These are phyloP conservation scores for Oryza longistaminata DNA, from an alignment of 176 grass and related monocot genomes.

Conservation along the genomic window DNA sequence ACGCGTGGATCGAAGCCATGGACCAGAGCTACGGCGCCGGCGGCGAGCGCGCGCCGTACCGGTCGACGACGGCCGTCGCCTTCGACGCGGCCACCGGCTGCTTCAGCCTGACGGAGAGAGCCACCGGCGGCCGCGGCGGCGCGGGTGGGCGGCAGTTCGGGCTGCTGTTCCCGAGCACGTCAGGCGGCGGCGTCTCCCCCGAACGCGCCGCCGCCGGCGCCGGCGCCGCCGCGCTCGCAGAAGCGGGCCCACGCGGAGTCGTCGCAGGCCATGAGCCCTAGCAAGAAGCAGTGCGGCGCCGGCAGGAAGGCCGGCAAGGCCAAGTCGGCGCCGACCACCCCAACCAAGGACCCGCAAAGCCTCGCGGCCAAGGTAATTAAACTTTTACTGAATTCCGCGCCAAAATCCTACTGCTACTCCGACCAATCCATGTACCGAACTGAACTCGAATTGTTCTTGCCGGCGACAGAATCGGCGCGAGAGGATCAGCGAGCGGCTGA, in stretches of 20 bases:
- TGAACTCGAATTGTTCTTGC: not conserved
- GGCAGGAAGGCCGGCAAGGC: slow-evolving; percentile 58
- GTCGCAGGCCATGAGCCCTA: slow-evolving; percentile 15
- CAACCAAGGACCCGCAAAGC: slow-evolving; percentile 68
- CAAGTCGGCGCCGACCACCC: slow-evolving; percentile 39
- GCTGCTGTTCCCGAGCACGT: slow-evolving; percentile 43
- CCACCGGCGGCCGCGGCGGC: not conserved
- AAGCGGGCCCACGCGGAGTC: slow-evolving; percentile 53
- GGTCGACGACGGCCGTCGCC: slow-evolving; percentile 5
- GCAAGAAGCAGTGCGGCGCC: slow-evolving; percentile 66
- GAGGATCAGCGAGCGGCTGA: slow-evolving; percentile 80
- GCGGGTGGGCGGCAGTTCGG: slow-evolving; percentile 24
- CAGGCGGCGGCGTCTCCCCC: not conserved
- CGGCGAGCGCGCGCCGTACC: not conserved
- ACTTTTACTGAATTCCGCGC: not conserved
- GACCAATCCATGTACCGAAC: not conserved
- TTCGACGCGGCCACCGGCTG: slow-evolving; percentile 32
- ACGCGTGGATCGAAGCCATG: slow-evolving; percentile 64
- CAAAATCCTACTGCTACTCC: not conserved
- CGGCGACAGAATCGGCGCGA: slow-evolving; percentile 69
- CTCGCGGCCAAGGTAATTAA: slow-evolving; percentile 67
- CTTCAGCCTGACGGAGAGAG: slow-evolving; percentile 39
- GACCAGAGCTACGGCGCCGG: slow-evolving; percentile 39
- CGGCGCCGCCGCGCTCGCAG: slow-evolving; percentile 3
- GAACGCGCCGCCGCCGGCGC: slow-evolving; percentile 39